Percentiles rank a stretch among this genome's conserved stretches.
These are phyloP conservation scores for Tetrapisispora iriomotensis DNA, from an alignment of 805 yeast genomes.

Conservation along the genomic window DNA sequence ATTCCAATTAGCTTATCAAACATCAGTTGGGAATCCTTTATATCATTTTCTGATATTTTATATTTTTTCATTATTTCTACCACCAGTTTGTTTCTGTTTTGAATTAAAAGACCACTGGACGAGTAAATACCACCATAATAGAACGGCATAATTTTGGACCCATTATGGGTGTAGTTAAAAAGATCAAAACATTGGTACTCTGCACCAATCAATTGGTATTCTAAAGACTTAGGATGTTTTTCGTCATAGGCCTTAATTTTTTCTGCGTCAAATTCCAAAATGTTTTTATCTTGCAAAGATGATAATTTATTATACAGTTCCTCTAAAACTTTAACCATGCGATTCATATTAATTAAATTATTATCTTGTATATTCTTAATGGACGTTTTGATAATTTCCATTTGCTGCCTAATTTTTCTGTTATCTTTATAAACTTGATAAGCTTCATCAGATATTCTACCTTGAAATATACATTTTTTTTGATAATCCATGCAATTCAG, in stretches of 20 bases:
- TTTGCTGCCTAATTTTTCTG: not conserved
- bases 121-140: not conserved
- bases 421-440: not conserved
- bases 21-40: not conserved
- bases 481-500: conserved; percentile 29
- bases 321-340: not conserved
- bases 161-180: not conserved
- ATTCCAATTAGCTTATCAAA: not conserved
- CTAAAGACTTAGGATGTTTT: not conserved
- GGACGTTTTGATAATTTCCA: not conserved
- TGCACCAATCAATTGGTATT: not conserved
- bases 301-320: not conserved
- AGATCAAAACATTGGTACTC: not conserved
- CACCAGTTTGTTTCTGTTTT: not conserved
- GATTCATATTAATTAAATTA: not conserved
- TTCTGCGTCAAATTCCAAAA: not conserved
- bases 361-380: not conserved
- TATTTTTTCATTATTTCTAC: not conserved
- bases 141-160: not conserved
- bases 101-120: not conserved
- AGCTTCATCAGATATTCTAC: not conserved
- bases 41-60: not conserved
- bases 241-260: not conserved
- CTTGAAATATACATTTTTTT: not conserved
- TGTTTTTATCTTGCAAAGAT: not conserved